Percentiles rank a stretch among this genome's conserved stretches.
phyloP scores from a whole-genome alignment of 108 stramenopile species.

The Nitzschia sp. region DNA sequence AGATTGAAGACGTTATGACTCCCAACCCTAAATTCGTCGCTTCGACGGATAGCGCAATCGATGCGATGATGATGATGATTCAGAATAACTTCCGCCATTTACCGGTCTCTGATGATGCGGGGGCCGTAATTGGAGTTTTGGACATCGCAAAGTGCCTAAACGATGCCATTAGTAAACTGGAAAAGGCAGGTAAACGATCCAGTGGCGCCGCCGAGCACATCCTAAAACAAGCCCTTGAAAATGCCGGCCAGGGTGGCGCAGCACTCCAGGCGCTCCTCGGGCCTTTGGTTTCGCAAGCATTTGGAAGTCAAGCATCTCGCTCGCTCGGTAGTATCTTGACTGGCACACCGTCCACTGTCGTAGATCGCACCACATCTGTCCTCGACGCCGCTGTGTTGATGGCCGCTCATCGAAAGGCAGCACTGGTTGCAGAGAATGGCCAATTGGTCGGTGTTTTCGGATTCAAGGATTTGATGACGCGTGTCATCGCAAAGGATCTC shows the following conservation, averaged over 20 bases:
- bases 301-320: conserved; percentile 55
- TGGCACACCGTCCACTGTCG: conserved; percentile 62
- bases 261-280: conserved; percentile 56
- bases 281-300: conserved; percentile 56
- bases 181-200: conserved; percentile 55
- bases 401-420: conserved; percentile 80
- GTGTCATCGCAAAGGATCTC: conserved; percentile 86
- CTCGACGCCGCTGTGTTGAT: conserved; percentile 79
- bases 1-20: conserved; percentile 85
- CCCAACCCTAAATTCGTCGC: conserved; percentile 83
- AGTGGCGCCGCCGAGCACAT: conserved; percentile 47
- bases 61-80: conserved; percentile 93
- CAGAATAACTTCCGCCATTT: conserved; percentile 94
- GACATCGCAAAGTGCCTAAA: conserved; percentile 95
- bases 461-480: conserved; percentile 95
- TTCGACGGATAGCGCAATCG: conserved; percentile 81
- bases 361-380: conserved; percentile 64
- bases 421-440: conserved; percentile 81
- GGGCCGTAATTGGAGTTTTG: conserved; percentile 84
- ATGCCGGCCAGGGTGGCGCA: conserved; percentile 55
- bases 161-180: conserved; percentile 89
- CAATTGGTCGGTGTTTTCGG: conserved; percentile 90
- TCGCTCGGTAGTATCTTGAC: conserved; percentile 63
- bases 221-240: conserved; percentile 53
- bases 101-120: conserved; percentile 82